A percentile compares a stretch with the other conserved stretches of the same genome.
Evolutionary conservation across 345 rosid species (phyloP).

Genomic region (Mallotus nudiflorus): DNA sequence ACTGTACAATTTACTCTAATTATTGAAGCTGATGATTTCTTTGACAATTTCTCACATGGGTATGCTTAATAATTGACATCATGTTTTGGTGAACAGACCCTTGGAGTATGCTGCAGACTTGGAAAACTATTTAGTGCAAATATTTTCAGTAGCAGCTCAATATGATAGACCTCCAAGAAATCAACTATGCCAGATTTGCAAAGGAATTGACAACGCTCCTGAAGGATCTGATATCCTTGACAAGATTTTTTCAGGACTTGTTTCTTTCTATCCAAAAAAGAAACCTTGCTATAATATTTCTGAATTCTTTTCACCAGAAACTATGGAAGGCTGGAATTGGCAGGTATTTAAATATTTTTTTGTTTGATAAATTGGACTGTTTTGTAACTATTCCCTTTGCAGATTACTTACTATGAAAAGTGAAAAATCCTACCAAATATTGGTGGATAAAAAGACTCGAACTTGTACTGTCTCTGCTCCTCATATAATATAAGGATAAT

Average conservation of each 20-base stretch:
- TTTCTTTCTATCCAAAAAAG: not conserved
- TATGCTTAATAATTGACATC: not conserved
- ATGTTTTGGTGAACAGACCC: conserved; percentile 15
- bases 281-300: conserved; percentile 4
- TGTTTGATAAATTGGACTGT: too few species aligned
- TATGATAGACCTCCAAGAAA: conserved; percentile 24
- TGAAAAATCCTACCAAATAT: too few species aligned
- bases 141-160: conserved; percentile 22
- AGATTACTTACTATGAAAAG: too few species aligned
- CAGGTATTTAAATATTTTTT: conserved; percentile 19
- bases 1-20: too few species aligned
- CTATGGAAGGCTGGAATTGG: conserved; percentile 24
- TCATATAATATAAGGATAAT: too few species aligned
- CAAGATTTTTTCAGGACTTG: conserved; percentile 18
- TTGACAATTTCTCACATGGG: too few species aligned
- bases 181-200: conserved; percentile 16
- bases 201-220: conserved; percentile 15
- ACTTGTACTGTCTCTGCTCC: too few species aligned
- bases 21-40: too few species aligned
- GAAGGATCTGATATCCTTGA: conserved; percentile 16
- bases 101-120: conserved; percentile 7
- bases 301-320: conserved; percentile 1
- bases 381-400: too few species aligned
- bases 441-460: too few species aligned
- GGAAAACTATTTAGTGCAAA: not conserved